phyloP scores from a whole-genome alignment of 208 protist genomes.

The Phytomonas sp. region DNA sequence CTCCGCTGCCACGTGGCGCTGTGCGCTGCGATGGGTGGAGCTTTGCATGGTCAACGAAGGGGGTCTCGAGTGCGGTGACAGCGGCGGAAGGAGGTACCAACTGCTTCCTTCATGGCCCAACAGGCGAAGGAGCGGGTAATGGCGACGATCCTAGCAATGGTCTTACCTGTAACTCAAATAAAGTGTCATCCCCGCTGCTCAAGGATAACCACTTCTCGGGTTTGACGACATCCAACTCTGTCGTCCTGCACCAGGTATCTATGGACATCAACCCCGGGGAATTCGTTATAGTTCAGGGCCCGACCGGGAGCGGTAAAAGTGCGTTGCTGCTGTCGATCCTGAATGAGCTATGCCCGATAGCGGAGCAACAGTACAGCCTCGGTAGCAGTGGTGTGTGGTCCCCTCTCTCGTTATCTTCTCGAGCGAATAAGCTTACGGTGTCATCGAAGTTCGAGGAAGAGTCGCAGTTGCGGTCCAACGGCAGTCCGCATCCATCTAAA shows the following conservation, averaged over 20 bases:
- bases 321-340: slow-evolving; percentile 75
- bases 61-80: neutral
- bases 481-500: slow-evolving; percentile 8
- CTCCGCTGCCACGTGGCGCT: slow-evolving; percentile 11
- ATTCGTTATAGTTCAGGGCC: slow-evolving; percentile 70
- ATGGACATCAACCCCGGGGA: slow-evolving; percentile 53
- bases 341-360: slow-evolving; percentile 46
- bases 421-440: neutral
- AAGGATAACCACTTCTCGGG: neutral
- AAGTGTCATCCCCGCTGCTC: neutral
- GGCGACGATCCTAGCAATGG: neutral
- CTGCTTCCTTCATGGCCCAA: neutral
- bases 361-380: neutral
- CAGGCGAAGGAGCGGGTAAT: neutral
- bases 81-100: neutral
- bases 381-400: neutral
- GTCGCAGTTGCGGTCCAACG: neutral
- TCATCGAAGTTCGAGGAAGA: neutral
- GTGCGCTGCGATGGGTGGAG: slow-evolving; percentile 22
- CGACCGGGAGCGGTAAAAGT: slow-evolving; percentile 76
- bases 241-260: slow-evolving; percentile 45
- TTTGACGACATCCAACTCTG: slow-evolving; percentile 7
- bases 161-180: neutral
- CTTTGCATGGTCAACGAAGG: slow-evolving; percentile 20
- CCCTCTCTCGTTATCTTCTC: neutral